Conservation (phyloP, 2,329 filamentous ascomycete species). For the Geosmithia putterillii region DNA sequence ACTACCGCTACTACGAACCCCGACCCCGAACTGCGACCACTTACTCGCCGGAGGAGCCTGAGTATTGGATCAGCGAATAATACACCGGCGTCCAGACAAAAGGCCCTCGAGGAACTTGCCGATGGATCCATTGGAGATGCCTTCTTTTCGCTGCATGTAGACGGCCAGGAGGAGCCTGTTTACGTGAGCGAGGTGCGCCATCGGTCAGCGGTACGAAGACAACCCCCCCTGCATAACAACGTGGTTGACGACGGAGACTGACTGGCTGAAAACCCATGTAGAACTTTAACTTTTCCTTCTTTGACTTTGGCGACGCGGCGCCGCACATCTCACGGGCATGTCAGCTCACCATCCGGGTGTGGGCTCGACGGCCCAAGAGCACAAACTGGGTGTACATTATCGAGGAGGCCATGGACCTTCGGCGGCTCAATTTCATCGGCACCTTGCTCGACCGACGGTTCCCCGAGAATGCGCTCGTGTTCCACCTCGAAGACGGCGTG, state of each 20-base stretch:
- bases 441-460: slow-evolving; percentile 58
- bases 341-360: slow-evolving; percentile 57
- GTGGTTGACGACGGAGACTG: neutral
- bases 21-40: slow-evolving; percentile 9
- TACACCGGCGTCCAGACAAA: slow-evolving; percentile 47
- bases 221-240: neutral
- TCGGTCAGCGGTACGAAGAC: slow-evolving; percentile 49
- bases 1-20: neutral
- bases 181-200: slow-evolving; percentile 79
- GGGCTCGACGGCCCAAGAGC: slow-evolving; percentile 47
- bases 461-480: slow-evolving; percentile 70
- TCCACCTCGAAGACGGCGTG: slow-evolving; percentile 76
- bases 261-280: slow-evolving; percentile 14
- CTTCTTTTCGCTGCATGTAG: slow-evolving; percentile 76
- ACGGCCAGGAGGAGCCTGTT: slow-evolving; percentile 56
- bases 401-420: slow-evolving; percentile 59
- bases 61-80: slow-evolving; percentile 26
- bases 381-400: slow-evolving; percentile 51
- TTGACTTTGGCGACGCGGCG: slow-evolving; percentile 57
- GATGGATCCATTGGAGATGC: slow-evolving; percentile 67
- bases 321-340: slow-evolving; percentile 54
- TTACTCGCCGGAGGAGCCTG: slow-evolving; percentile 33
- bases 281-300: slow-evolving; percentile 83
- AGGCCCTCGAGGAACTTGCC: slow-evolving; percentile 61
- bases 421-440: slow-evolving; percentile 66